Conservation (phyloP, 2,329 filamentous ascomycete genomes). For the Botrytis galanthina region DNA sequence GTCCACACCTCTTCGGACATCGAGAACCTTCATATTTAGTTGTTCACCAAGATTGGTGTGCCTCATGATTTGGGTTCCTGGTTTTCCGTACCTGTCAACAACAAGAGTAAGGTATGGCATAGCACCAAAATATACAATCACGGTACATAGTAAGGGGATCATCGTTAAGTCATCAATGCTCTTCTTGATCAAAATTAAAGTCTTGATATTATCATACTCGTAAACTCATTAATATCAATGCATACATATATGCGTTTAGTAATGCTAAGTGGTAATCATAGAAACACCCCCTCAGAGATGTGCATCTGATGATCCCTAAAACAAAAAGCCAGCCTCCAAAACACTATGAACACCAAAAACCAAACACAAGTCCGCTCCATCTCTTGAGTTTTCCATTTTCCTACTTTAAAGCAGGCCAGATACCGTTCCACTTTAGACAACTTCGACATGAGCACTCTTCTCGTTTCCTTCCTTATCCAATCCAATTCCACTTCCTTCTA, state of each 20-base stretch:
- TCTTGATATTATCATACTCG: not conserved
- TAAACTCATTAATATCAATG: not conserved
- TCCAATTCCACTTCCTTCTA: slow-evolving; percentile 20
- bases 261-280: not conserved
- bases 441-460: slow-evolving; percentile 22
- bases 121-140: not conserved
- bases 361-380: too few relatives aligned
- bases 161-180: not conserved
- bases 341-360: not conserved
- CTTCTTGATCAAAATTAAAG: not conserved
- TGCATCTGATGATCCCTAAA: not conserved
- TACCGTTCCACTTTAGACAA: not conserved
- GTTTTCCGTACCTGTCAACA: not conserved
- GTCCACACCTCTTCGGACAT: not conserved
- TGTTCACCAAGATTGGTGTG: not conserved
- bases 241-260: not conserved
- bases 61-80: not conserved
- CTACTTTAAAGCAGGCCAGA: not conserved
- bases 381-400: too few relatives aligned
- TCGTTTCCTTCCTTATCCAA: slow-evolving; percentile 26
- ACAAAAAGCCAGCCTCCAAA: not conserved
- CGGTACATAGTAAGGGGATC: too few relatives aligned
- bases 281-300: too few relatives aligned
- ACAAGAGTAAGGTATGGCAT: not conserved
- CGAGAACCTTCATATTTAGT: not conserved